Conservation (phyloP, 192 early-diverging fungal species). For the Coemansia brasiliensis region DNA sequence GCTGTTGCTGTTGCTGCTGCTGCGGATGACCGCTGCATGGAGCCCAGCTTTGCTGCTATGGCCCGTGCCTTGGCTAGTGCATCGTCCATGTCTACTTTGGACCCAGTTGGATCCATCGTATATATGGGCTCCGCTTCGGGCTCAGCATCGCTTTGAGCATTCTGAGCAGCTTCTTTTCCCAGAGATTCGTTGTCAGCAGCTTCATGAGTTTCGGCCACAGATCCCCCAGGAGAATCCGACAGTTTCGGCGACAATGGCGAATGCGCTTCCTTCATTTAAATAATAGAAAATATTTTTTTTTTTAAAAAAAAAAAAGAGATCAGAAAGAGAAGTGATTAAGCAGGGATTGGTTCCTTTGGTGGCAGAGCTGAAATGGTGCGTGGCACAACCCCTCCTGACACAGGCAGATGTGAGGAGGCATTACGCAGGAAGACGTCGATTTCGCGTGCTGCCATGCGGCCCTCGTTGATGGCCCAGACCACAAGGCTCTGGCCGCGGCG, state of each 20-base stretch:
- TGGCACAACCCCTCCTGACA: constrained; percentile 81
- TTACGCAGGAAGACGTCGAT: constrained; percentile 83
- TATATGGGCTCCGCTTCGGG: too few relatives aligned
- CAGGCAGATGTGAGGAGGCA: constrained; percentile 74
- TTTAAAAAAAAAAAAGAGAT: constrained; percentile 7
- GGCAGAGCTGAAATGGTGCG: constrained; percentile 44
- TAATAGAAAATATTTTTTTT: constrained; percentile 1
- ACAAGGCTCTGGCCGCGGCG: constrained; percentile 93
- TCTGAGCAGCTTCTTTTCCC: neutral
- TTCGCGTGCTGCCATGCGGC: constrained; percentile 90
- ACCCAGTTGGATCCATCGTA: neutral
- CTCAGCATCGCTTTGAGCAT: too few relatives aligned
- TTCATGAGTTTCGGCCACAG: neutral
- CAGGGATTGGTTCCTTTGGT: neutral
- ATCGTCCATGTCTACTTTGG: constrained; percentile 59
- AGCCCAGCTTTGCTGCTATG: constrained; percentile 69
- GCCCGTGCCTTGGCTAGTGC: constrained; percentile 76
- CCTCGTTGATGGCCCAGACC: constrained; percentile 99
- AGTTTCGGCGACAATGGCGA: constrained; percentile 3
- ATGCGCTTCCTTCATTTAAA: constrained; percentile 5
- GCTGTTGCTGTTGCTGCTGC: constrained; percentile 7
- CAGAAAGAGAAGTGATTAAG: neutral
- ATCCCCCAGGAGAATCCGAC: neutral
- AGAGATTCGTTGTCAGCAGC: neutral
- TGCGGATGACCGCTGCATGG: constrained; percentile 28